Base-by-base conservation (phyloP, 495 filamentous ascomycete species). In the Hypoxylon crocopeplum region DNA sequence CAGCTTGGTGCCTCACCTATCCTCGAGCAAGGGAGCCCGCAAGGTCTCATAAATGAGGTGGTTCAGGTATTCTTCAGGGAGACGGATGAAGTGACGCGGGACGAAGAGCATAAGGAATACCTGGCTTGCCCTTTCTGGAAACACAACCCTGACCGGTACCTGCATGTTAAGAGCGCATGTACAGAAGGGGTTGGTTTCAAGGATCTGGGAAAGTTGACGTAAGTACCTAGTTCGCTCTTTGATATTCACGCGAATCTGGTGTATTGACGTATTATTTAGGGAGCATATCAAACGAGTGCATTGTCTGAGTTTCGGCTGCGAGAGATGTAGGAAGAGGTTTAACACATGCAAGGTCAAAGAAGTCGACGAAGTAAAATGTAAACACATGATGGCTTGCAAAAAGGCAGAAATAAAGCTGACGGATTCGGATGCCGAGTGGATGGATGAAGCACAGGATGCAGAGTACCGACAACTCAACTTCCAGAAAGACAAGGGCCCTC, bases 101-200 rank as follows among this genome's bases (percentile, higher is more conserved):
- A 57, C 17, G 20, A 34, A 10, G 39, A 65, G 12, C 19, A 56
- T 7, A 46, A 51, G 8, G 49, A 51, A 5, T 37, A 56, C 13
- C 38, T 65, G 15, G 62, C 62, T 3, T 65, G 62, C 20, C 62
- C 56, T 11, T 60, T 56, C 45, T 59, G 50, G 55, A 65, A 56
- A 21, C 62, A 56, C 19, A 38, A 60, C 33, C 56, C 62, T 1
- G 10, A 20, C 13, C 56, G 56, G 20, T 65, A 65, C 15, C 6
- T 19, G n/a, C 32, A 20, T 15, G 62, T 65, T 22, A 60, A 51
- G 48, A 60, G 48, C 46, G 48, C 41, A 6, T 60, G 56, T 52
- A 65, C 62, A 13, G 37, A 29, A 10, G 56, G 56, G 5, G 21
- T 40, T 16, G 62, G 56, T 0, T 65, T 65, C 17, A 65, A 60